Conservation (phyloP, 1,284 basidiomycete species). For the Vanrija sp. region DNA sequence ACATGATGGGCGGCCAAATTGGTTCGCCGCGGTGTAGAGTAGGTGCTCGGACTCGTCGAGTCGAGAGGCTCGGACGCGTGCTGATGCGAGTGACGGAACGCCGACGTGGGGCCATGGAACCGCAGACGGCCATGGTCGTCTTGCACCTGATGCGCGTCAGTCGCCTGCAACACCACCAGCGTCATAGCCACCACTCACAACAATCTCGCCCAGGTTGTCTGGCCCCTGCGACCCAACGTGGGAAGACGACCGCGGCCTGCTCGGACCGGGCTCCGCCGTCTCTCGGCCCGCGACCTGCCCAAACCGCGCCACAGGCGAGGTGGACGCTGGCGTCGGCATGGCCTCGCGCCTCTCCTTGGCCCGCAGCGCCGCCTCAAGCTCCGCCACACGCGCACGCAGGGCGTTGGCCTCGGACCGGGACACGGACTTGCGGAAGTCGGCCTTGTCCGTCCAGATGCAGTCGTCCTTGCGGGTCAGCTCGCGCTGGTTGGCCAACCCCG, state of each 20-base stretch:
- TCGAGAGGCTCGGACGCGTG: not conserved
- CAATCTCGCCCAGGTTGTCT: not conserved
- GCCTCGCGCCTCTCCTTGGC: conserved; percentile 8
- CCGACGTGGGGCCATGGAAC: conserved; percentile 15
- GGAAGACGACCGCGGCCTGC: too few species aligned
- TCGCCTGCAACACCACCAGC: not conserved
- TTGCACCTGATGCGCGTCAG: conserved; percentile 10
- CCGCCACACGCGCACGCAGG: conserved; percentile 24
- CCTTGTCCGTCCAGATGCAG: conserved; percentile 25
- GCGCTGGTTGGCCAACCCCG: too few species aligned
- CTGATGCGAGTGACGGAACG: conserved; percentile 5
- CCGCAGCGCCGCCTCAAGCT: conserved; percentile 18
- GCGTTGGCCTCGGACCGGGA: conserved; percentile 28
- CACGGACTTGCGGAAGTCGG: conserved; percentile 29
- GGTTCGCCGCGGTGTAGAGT: not conserved
- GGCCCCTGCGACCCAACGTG: too few species aligned
- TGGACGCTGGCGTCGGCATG: conserved; percentile 3
- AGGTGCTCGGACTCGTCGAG: not conserved
- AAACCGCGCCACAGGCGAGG: not conserved
- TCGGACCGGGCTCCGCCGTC: too few species aligned
- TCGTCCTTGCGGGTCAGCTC: conserved; percentile 22
- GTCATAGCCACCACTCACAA: not conserved
- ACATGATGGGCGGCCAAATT: not conserved
- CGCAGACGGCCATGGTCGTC: conserved; percentile 15
- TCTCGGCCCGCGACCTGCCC: too few species aligned